Conservation (phyloP, 2,329 filamentous ascomycete species). For the Neoarthrinium moseri region DNA sequence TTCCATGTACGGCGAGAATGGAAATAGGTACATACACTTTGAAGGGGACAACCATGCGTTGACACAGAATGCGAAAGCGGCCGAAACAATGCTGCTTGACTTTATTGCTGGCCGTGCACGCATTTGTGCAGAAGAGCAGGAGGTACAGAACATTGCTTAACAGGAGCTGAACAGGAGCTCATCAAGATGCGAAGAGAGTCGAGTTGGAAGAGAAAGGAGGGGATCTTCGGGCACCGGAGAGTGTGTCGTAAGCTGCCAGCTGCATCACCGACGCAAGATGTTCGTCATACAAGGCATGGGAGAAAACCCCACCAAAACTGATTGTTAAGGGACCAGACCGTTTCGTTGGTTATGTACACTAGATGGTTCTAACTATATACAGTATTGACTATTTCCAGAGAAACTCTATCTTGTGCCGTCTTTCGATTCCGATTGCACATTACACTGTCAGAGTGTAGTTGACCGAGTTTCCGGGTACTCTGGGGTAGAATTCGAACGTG, state of each 20-base stretch:
- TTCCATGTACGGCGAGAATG: slow-evolving; percentile 31
- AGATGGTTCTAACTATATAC: too few species aligned
- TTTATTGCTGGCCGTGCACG: slow-evolving; percentile 35
- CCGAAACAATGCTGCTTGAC: slow-evolving; percentile 35
- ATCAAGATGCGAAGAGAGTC: too few species aligned
- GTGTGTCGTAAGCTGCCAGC: slow-evolving; percentile 4
- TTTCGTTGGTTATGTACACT: too few species aligned
- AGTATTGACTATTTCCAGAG: too few species aligned
- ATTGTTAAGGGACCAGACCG: too few species aligned
- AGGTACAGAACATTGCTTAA: slow-evolving; percentile 17
- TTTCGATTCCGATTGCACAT: too few species aligned
- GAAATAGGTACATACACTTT: slow-evolving; percentile 31
- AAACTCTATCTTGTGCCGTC: too few species aligned
- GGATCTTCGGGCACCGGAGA: slow-evolving; percentile 32
- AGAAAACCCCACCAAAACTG: too few species aligned
- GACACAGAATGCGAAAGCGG: slow-evolving; percentile 31
- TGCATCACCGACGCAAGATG: too few species aligned
- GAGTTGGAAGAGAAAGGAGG: too few species aligned
- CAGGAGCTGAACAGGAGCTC: slow-evolving; percentile 21
- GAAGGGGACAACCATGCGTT: slow-evolving; percentile 40
- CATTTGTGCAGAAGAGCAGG: slow-evolving; percentile 13
- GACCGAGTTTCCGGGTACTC: slow-evolving; percentile 45
- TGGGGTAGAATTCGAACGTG: slow-evolving; percentile 55
- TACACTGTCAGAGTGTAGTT: slow-evolving; percentile 29
- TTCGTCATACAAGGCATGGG: too few species aligned